phyloP scores from a whole-genome alignment of 139 green algal species.

The Closterium sp. region DNA sequence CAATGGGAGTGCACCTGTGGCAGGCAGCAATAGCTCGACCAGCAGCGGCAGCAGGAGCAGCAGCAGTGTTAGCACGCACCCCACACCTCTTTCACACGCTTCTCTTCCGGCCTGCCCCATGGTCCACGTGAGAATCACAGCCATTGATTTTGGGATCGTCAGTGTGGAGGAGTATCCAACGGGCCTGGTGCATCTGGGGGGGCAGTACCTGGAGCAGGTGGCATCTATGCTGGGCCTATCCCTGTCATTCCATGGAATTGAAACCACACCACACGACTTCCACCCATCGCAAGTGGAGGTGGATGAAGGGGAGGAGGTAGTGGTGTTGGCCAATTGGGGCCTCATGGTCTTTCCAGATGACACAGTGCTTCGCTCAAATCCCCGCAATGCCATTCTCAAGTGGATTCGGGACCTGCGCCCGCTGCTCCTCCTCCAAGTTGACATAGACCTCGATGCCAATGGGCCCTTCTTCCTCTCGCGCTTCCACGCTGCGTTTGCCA shows the following conservation, averaged over 20 bases:
- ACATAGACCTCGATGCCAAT: not conserved
- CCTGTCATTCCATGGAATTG: not conserved
- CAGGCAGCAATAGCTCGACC: too few species aligned
- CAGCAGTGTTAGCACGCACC: too few species aligned
- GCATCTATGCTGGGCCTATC: not conserved
- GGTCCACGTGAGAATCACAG: not conserved
- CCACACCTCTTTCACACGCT: not conserved
- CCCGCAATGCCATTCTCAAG: not conserved
- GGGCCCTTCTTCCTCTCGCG: not conserved
- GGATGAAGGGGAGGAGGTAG: not conserved
- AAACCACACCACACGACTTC: not conserved
- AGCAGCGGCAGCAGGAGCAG: too few species aligned
- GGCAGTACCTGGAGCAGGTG: not conserved
- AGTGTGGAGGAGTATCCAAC: not conserved
- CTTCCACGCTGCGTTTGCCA: not conserved
- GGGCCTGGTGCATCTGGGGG: not conserved
- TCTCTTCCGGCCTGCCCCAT: not conserved
- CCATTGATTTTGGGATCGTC: not conserved
- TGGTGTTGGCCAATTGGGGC: not conserved
- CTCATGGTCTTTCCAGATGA: not conserved
- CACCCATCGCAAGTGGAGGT: not conserved
- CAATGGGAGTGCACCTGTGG: too few species aligned
- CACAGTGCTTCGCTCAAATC: not conserved
- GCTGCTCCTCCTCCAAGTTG: not conserved
- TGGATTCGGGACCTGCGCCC: not conserved